These are phyloP conservation scores for Eucalyptus lansdowneana DNA, from an alignment of 345 rosid species.

Conservation along the genomic window DNA sequence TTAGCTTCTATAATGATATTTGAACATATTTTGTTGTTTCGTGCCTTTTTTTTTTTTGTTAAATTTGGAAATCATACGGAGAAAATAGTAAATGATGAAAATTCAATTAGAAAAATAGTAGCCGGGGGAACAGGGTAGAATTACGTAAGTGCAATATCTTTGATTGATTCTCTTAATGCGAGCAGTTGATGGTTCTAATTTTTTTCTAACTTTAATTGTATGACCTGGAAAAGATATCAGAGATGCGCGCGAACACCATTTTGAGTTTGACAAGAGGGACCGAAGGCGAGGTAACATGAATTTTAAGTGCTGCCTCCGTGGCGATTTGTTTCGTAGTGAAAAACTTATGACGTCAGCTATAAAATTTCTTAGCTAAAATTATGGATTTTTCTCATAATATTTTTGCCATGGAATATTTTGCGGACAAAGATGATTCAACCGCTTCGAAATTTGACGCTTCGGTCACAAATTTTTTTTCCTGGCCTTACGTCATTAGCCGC, in stretches of 20 bases:
- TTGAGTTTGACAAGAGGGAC: neutral
- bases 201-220: neutral
- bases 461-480: neutral
- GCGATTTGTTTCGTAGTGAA: neutral
- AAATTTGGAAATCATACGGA: neutral
- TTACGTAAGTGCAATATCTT: neutral
- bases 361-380: neutral
- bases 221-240: neutral
- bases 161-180: neutral
- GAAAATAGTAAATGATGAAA: neutral
- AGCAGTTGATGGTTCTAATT: neutral
- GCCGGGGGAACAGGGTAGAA: neutral
- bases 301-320: neutral
- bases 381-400: neutral
- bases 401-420: neutral
- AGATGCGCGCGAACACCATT: neutral
- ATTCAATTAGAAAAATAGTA: neutral
- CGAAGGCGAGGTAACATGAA: neutral
- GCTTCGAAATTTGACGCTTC: neutral
- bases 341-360: neutral
- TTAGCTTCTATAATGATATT: neutral
- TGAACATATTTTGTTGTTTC: neutral
- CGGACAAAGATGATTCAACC: neutral
- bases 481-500: neutral
- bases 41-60: rapidly evolving